Evolutionary conservation across 1,284 basidiomycete genomes (phyloP).

Genomic region (Blastosporella zonata): DNA sequence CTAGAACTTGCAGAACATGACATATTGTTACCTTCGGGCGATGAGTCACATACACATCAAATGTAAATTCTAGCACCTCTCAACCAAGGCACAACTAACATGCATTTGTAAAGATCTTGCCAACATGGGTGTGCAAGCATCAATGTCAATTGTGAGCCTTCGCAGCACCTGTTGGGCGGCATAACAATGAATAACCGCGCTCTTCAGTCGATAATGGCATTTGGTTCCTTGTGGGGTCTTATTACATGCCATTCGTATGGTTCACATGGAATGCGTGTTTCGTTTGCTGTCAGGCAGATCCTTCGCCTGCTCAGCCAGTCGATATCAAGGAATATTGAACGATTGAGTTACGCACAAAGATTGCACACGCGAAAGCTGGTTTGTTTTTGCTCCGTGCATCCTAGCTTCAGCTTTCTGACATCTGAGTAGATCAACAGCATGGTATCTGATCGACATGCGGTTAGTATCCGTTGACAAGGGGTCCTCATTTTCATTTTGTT

Average conservation of each 20-base stretch:
- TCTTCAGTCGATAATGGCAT: slow-evolving; percentile 75
- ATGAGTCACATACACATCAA: slow-evolving; percentile 91
- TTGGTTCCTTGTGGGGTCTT: slow-evolving; percentile 83
- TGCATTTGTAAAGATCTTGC: slow-evolving; percentile 53
- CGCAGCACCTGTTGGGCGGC: slow-evolving; percentile 23
- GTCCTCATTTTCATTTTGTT: background rate
- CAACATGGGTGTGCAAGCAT: slow-evolving; percentile 81
- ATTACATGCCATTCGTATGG: slow-evolving; percentile 86
- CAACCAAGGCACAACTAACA: background rate
- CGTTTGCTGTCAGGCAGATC: slow-evolving; percentile 84
- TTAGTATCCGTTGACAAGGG: slow-evolving; percentile 15
- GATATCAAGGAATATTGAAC: slow-evolving; percentile 82
- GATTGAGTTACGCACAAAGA: slow-evolving; percentile 78
- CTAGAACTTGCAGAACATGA: slow-evolving; percentile 66
- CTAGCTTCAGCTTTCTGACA: slow-evolving; percentile 7
- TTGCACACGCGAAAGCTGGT: slow-evolving; percentile 79
- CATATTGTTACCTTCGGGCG: slow-evolving; percentile 81
- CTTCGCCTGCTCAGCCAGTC: slow-evolving; percentile 79
- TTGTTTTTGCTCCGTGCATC: slow-evolving; percentile 22
- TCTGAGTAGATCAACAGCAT: slow-evolving; percentile 69
- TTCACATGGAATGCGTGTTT: slow-evolving; percentile 74
- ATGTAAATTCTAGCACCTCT: slow-evolving; percentile 41
- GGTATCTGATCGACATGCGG: slow-evolving; percentile 68
- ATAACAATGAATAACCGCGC: background rate
- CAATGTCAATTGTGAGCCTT: slow-evolving; percentile 74